phyloP scores from a whole-genome alignment of 2,329 filamentous ascomycete genomes.

The Aspergillus sp. region DNA sequence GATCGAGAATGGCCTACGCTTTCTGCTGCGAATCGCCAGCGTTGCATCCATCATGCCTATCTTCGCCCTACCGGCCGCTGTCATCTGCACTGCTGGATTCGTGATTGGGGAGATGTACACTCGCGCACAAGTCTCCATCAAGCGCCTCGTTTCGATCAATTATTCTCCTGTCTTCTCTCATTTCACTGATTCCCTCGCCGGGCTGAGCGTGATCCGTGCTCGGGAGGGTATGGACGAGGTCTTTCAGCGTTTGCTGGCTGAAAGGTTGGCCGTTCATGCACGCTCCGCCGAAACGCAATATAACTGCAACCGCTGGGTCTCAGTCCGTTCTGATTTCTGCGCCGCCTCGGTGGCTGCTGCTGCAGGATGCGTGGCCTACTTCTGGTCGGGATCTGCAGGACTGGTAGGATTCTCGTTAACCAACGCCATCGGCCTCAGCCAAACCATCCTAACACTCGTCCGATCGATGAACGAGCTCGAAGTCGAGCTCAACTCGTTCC shows the following conservation, averaged over 20 bases:
- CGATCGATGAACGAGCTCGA: constrained; percentile 58
- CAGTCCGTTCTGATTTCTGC: constrained; percentile 55
- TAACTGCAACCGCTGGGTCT: constrained; percentile 60
- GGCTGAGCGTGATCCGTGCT: constrained; percentile 54
- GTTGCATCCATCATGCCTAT: constrained; percentile 55
- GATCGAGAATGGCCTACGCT: constrained; percentile 38
- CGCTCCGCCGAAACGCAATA: constrained; percentile 52
- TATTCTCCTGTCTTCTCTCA: constrained; percentile 59
- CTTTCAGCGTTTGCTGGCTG: constrained; percentile 52
- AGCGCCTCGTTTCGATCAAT: constrained; percentile 47
- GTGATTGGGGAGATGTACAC: constrained; percentile 54
- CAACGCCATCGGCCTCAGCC: constrained; percentile 56
- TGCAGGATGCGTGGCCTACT: constrained; percentile 55
- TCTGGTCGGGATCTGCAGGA: constrained; percentile 50
- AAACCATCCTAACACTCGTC: constrained; percentile 54
- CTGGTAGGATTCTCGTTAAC: constrained; percentile 58
- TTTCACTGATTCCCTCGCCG: constrained; percentile 55
- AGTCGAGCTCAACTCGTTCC: constrained; percentile 51
- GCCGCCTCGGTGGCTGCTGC: constrained; percentile 53
- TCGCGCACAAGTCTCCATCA: constrained; percentile 49
- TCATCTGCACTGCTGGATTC: constrained; percentile 49
- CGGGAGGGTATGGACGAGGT: constrained; percentile 49
- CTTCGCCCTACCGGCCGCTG: constrained; percentile 49
- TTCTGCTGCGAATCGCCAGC: constrained; percentile 49
- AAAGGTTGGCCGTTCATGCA: constrained; percentile 50